Evolutionary conservation across 108 stramenopile species (phyloP).

Genomic region (Skeletonema menzelii): DNA sequence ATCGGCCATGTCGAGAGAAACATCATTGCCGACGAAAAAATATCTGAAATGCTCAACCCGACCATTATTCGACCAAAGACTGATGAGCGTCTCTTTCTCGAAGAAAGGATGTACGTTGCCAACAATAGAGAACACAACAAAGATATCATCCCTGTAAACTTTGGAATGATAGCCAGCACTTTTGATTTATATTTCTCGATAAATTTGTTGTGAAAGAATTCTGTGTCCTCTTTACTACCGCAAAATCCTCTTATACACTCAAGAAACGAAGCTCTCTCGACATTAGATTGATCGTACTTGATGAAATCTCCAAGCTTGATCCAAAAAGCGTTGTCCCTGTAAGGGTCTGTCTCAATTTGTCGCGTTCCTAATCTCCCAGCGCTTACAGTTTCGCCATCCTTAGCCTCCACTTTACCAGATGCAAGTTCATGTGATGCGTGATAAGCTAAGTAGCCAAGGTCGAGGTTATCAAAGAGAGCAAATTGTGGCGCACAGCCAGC

Average conservation of each 20-base stretch:
- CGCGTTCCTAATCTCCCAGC: not conserved
- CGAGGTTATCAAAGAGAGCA: not conserved
- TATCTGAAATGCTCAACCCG: conserved; percentile 18
- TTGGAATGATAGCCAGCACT: conserved; percentile 9
- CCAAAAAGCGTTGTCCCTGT: not conserved
- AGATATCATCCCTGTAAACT: not conserved
- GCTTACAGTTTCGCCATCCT: not conserved
- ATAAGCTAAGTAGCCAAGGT: not conserved
- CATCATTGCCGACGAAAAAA: conserved; percentile 10
- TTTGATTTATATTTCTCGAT: not conserved
- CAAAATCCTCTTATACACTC: not conserved
- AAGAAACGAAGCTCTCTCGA: not conserved
- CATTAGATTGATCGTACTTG: not conserved
- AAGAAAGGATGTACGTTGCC: not conserved
- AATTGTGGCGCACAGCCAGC: not conserved
- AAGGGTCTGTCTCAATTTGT: not conserved
- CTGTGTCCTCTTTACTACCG: not conserved
- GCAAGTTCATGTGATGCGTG: not conserved
- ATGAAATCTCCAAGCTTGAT: not conserved
- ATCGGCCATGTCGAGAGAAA: conserved; percentile 54
- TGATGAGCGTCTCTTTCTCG: not conserved
- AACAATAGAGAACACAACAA: not conserved
- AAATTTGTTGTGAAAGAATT: not conserved
- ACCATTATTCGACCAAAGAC: conserved; percentile 24
- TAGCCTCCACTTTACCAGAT: not conserved